A percentile compares a stretch with the other conserved stretches of the same genome.
Evolutionary conservation across 1,284 basidiomycete genomes (phyloP).

Genomic region (Coniferiporia weirii): DNA sequence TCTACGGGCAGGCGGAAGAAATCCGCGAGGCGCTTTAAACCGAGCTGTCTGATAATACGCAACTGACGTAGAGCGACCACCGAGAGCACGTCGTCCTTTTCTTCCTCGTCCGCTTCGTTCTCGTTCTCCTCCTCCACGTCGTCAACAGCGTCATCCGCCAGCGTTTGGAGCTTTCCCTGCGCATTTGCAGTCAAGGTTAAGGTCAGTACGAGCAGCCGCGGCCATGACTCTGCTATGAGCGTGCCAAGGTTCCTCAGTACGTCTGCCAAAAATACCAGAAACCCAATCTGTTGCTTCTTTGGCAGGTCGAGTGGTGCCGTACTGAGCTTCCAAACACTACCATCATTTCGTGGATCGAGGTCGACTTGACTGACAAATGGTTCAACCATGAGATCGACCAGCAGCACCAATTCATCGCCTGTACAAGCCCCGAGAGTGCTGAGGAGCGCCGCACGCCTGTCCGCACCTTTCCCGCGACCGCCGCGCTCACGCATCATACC

Average conservation of each 20-base stretch:
- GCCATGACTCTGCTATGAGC: slow-evolving; percentile 66
- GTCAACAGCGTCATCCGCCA: slow-evolving; percentile 31
- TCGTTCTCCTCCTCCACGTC: slow-evolving; percentile 29
- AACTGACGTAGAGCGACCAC: slow-evolving; percentile 23
- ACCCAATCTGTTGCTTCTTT: slow-evolving; percentile 78
- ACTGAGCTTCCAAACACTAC: not conserved
- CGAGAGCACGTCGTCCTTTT: slow-evolving; percentile 28
- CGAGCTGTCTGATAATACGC: slow-evolving; percentile 73
- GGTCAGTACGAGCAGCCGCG: slow-evolving; percentile 61
- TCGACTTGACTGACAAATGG: slow-evolving; percentile 47
- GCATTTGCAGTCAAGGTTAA: slow-evolving; percentile 62
- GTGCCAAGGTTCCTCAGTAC: slow-evolving; percentile 78
- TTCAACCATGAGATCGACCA: slow-evolving; percentile 90
- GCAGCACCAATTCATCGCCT: slow-evolving; percentile 68
- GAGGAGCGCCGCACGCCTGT: slow-evolving; percentile 76
- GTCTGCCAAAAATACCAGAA: slow-evolving; percentile 79
- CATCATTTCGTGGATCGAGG: slow-evolving; percentile 14
- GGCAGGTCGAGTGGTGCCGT: not conserved
- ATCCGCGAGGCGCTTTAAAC: slow-evolving; percentile 82
- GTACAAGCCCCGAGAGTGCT: slow-evolving; percentile 66
- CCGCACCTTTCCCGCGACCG: slow-evolving; percentile 67
- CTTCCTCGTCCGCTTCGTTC: slow-evolving; percentile 31
- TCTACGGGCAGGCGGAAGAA: slow-evolving; percentile 73
- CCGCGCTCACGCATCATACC: slow-evolving; percentile 85
- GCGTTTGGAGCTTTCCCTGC: slow-evolving; percentile 38